These are phyloP conservation scores for Fomitopsis schrenkii DNA, from an alignment of 1,284 basidiomycete species.

Conservation along the genomic window DNA sequence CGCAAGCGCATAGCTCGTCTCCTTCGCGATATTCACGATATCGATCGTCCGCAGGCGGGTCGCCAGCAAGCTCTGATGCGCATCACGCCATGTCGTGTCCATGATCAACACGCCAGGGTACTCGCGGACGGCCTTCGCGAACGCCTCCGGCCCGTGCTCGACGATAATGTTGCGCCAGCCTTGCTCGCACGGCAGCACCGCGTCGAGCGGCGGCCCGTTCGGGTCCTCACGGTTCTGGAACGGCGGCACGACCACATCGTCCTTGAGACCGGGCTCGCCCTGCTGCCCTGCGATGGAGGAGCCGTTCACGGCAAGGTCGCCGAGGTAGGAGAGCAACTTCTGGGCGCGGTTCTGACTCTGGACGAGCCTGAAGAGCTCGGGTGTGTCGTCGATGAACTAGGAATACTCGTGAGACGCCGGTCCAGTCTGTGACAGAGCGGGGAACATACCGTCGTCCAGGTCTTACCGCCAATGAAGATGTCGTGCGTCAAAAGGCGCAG, in stretches of 20 bases:
- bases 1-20: slow-evolving; percentile 91
- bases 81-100: slow-evolving; percentile 99
- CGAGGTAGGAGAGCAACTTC: slow-evolving; percentile 95
- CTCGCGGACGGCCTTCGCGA: slow-evolving; percentile 95
- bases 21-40: slow-evolving; percentile 98
- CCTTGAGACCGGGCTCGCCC: slow-evolving; percentile 93
- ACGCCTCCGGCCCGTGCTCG: slow-evolving; percentile 96
- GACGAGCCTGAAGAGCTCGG: slow-evolving; percentile 97
- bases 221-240: slow-evolving; percentile 80
- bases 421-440: not conserved
- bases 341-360: slow-evolving; percentile 98
- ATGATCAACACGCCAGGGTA: slow-evolving; percentile 96
- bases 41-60: slow-evolving; percentile 96
- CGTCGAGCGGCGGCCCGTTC: slow-evolving; percentile 73
- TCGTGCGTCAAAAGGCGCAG: slow-evolving; percentile 98
- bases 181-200: slow-evolving; percentile 76
- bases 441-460: slow-evolving; percentile 90
- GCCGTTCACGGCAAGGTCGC: slow-evolving; percentile 97
- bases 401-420: not conserved
- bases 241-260: slow-evolving; percentile 83
- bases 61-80: slow-evolving; percentile 96
- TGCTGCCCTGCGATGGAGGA: slow-evolving; percentile 92
- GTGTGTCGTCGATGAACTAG: slow-evolving; percentile 98
- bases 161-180: slow-evolving; percentile 99
- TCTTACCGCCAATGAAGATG: slow-evolving; percentile 92